A percentile compares a stretch with the other conserved stretches of the same genome.
Evolutionary conservation across 2,329 filamentous ascomycete genomes (phyloP).

Genomic region (Cladorrhinum sp.): DNA sequence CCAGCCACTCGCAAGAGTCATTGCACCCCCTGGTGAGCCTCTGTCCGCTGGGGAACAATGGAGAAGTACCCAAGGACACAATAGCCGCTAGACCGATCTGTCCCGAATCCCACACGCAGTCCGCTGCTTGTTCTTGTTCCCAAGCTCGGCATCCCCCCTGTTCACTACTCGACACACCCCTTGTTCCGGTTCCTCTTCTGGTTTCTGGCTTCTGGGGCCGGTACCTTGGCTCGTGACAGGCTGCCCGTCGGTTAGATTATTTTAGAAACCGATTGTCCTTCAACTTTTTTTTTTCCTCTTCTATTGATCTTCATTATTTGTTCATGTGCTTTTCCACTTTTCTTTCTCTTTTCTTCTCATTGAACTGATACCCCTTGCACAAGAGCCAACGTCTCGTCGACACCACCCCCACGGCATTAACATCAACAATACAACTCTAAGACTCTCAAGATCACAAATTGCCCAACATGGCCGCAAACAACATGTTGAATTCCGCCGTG

Average conservation of each 20-base stretch:
- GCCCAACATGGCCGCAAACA: conserved; percentile 56
- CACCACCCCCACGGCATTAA: not conserved
- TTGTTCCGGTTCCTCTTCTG: conserved; percentile 16
- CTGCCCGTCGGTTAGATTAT: not conserved
- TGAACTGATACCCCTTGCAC: not conserved
- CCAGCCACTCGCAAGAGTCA: conserved; percentile 3
- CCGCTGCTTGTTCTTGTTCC: not conserved
- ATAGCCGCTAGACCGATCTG: conserved; percentile 32
- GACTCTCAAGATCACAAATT: conserved; percentile 5
- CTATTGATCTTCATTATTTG: conserved; percentile 21
- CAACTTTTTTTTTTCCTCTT: not conserved
- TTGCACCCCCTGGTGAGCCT: not conserved
- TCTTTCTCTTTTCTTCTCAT: conserved; percentile 20
- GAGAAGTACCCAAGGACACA: conserved; percentile 15
- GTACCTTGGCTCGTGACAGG: conserved; percentile 8
- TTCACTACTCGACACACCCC: conserved; percentile 10
- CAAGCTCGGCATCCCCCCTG: not conserved
- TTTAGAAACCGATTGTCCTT: not conserved
- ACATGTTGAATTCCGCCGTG: conserved; percentile 58
- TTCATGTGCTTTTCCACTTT: conserved; percentile 21
- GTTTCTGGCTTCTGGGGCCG: conserved; percentile 1
- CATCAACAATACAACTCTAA: not conserved
- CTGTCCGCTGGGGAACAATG: too few species aligned
- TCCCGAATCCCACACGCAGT: conserved; percentile 24
- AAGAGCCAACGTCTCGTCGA: not conserved